Evolutionary conservation across 2,329 filamentous ascomycete species (phyloP).

Genomic region (Hirsutella rhossiliensis): DNA sequence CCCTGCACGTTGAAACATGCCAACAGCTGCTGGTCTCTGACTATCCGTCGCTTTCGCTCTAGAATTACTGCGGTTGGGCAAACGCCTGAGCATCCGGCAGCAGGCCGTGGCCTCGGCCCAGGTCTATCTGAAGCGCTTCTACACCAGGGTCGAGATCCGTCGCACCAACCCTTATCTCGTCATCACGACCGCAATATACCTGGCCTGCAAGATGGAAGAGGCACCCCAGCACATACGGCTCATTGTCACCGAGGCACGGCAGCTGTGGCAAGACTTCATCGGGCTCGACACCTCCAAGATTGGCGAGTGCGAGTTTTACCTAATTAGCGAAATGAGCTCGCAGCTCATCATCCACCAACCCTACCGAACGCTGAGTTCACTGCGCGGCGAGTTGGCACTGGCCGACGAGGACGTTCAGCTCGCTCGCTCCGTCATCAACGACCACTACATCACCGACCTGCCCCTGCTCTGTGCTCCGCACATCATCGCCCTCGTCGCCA

Average conservation of each 20-base stretch:
- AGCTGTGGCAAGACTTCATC: conserved; percentile 72
- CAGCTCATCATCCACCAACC: conserved; percentile 86
- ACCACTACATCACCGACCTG: conserved; percentile 87
- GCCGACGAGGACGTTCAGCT: conserved; percentile 68
- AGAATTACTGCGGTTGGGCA: conserved; percentile 75
- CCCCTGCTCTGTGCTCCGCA: conserved; percentile 79
- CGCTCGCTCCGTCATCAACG: conserved; percentile 77
- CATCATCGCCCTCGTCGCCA: conserved; percentile 73
- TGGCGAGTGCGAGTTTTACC: conserved; percentile 85
- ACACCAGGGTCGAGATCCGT: conserved; percentile 79
- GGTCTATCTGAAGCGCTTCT: conserved; percentile 90
- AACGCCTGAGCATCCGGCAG: conserved; percentile 74
- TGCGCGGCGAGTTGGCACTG: conserved; percentile 58
- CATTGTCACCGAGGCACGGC: conserved; percentile 74
- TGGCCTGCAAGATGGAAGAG: conserved; percentile 97
- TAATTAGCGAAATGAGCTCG: conserved; percentile 84
- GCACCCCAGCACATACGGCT: conserved; percentile 91
- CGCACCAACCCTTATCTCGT: conserved; percentile 89
- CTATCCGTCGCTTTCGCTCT: too few species aligned
- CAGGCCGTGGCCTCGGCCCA: conserved; percentile 91
- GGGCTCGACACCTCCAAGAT: conserved; percentile 69
- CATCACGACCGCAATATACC: conserved; percentile 83
- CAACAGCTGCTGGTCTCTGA: too few species aligned
- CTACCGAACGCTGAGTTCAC: conserved; percentile 65
- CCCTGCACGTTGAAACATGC: too few species aligned